These are phyloP conservation scores for Blastomyces silverae DNA, from an alignment of 2,329 filamentous ascomycete genomes.

Conservation along the genomic window DNA sequence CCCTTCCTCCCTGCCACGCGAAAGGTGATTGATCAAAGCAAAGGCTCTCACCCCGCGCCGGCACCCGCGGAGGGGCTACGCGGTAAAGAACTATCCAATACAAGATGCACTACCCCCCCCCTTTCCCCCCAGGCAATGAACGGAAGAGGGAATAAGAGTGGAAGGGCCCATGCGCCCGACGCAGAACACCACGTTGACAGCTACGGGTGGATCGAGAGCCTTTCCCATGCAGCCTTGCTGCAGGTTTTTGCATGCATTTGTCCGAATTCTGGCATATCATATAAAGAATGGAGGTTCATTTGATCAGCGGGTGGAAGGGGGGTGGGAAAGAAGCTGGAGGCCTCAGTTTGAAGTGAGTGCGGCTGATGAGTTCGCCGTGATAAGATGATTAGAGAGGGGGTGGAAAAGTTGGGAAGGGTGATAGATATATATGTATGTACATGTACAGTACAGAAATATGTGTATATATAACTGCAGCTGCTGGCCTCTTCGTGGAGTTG, in stretches of 20 bases:
- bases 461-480: background rate
- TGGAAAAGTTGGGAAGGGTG: background rate
- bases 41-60: background rate
- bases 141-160: background rate
- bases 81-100: background rate
- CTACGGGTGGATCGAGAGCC: conserved; percentile 2
- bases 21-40: background rate
- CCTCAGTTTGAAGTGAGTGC: conserved; percentile 1
- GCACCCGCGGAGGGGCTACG: background rate
- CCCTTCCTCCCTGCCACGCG: background rate
- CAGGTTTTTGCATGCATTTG: background rate
- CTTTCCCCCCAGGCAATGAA: background rate
- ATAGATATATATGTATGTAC: background rate
- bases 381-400: background rate
- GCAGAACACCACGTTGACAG: conserved; percentile 8
- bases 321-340: background rate
- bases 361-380: background rate
- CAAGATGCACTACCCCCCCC: background rate
- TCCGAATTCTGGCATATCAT: background rate
- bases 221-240: background rate
- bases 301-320: background rate
- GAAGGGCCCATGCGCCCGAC: background rate
- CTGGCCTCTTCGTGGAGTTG: background rate
- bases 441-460: background rate
- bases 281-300: background rate